Evolutionary conservation across 768 basidiomycete species (phyloP).

Genomic region (Podaxis carcinomalis): DNA sequence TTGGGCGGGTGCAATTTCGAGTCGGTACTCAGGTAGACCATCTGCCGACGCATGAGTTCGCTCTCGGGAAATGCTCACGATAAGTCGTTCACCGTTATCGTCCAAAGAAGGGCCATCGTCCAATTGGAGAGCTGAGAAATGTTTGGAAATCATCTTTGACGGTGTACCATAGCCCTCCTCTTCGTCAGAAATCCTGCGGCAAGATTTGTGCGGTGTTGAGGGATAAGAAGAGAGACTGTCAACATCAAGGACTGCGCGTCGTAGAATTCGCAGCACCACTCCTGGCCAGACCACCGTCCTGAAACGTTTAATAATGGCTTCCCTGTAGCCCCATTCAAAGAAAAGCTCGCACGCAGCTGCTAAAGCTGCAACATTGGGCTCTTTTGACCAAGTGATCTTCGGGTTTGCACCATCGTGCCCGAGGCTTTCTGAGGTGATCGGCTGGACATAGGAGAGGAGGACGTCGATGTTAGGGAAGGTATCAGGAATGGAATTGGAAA

Average conservation of each 20-base stretch:
- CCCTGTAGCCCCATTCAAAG: slow-evolving; percentile 90
- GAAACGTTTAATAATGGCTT: slow-evolving; percentile 80
- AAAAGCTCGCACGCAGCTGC: slow-evolving; percentile 80
- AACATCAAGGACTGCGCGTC: slow-evolving; percentile 53
- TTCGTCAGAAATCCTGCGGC: slow-evolving; percentile 18
- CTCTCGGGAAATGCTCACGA: slow-evolving; percentile 62
- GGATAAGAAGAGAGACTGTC: slow-evolving; percentile 30
- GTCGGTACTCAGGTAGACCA: slow-evolving; percentile 68
- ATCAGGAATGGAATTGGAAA: slow-evolving; percentile 60
- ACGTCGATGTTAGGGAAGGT: slow-evolving; percentile 73
- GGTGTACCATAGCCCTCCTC: slow-evolving; percentile 37
- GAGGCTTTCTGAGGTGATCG: slow-evolving; percentile 67
- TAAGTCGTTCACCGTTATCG: slow-evolving; percentile 37
- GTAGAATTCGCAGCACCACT: slow-evolving; percentile 63
- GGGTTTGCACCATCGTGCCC: slow-evolving; percentile 34
- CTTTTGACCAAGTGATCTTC: slow-evolving; percentile 43
- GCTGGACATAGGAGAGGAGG: slow-evolving; percentile 72
- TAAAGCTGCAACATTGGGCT: slow-evolving; percentile 67
- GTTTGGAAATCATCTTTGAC: slow-evolving; percentile 50
- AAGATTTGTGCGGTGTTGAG: slow-evolving; percentile 35
- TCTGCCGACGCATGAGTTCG: slow-evolving; percentile 73
- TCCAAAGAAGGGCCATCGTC: slow-evolving; percentile 27
- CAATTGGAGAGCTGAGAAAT: slow-evolving; percentile 44
- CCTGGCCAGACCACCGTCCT: slow-evolving; percentile 80
- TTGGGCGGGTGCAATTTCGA: slow-evolving; percentile 66